phyloP scores from a whole-genome alignment of 139 green algal species.

The Tetraselmis striata region DNA sequence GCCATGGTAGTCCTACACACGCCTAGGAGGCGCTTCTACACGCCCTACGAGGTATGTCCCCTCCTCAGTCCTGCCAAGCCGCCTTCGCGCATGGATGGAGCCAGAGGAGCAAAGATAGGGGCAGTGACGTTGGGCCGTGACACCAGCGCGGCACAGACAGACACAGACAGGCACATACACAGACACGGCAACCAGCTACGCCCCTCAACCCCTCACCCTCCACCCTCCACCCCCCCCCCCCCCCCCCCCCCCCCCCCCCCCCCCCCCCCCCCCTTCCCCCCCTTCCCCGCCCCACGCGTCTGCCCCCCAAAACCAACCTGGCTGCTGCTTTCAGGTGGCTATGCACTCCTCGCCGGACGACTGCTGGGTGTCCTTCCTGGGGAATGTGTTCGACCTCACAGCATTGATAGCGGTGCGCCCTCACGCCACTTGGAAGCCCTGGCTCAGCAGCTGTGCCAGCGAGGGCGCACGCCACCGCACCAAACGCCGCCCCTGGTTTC shows the following conservation, averaged over 20 bases:
- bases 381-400: constrained; percentile 55
- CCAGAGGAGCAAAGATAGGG: too few species aligned
- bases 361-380: constrained; percentile 67
- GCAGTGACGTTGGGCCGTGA: background rate
- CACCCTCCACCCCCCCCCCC: too few species aligned
- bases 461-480: background rate
- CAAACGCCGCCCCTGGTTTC: background rate
- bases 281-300: too few species aligned
- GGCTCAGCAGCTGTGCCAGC: background rate
- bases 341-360: constrained; percentile 55
- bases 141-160: too few species aligned
- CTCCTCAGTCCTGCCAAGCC: background rate
- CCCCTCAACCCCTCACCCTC: too few species aligned
- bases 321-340: constrained; percentile 31
- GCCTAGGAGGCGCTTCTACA: background rate
- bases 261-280: too few species aligned
- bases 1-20: background rate
- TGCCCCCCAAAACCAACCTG: too few species aligned
- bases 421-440: background rate
- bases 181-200: too few species aligned
- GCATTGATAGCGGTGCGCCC: constrained; percentile 39
- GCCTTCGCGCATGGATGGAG: background rate
- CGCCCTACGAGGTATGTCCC: background rate
- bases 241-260: too few species aligned
- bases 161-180: too few species aligned